Evolutionary conservation across 2,329 filamentous ascomycete species (phyloP).

Genomic region (Cladosporium sp.): DNA sequence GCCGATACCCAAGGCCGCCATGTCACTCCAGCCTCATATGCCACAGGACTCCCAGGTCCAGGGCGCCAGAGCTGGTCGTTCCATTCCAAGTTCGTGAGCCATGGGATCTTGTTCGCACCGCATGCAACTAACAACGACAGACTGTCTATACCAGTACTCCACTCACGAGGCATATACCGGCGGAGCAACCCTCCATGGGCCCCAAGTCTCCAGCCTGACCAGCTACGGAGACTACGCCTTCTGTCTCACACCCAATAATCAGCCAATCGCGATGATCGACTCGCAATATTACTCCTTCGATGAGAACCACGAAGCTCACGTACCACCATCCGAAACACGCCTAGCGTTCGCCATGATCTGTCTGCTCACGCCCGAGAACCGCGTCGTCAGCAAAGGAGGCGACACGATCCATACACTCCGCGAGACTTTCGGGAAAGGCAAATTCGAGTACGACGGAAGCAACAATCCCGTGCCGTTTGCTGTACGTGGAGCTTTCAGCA

Average conservation of each 20-base stretch:
- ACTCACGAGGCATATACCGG: background rate
- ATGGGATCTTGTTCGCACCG: too few species aligned
- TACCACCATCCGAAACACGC: background rate
- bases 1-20: too few species aligned
- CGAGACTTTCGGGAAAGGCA: constrained; percentile 2
- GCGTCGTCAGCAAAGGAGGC: background rate
- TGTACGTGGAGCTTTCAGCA: constrained; percentile 6
- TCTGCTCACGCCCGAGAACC: constrained; percentile 4
- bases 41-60: too few species aligned
- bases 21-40: too few species aligned
- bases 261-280: background rate
- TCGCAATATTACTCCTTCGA: background rate
- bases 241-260: background rate
- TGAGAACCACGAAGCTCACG: background rate
- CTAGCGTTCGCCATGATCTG: constrained; percentile 8
- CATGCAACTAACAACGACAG: background rate
- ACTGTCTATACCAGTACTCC: constrained; percentile 13
- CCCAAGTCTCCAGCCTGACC: constrained; percentile 1
- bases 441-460: background rate
- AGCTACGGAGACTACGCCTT: constrained; percentile 7
- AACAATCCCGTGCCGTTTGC: constrained; percentile 2
- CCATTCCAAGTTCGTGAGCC: background rate
- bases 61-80: background rate
- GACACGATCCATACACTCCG: background rate
- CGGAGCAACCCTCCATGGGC: background rate